Base-by-base conservation (phyloP, 306 rosid genomes). In the Argentina anserina region DNA sequence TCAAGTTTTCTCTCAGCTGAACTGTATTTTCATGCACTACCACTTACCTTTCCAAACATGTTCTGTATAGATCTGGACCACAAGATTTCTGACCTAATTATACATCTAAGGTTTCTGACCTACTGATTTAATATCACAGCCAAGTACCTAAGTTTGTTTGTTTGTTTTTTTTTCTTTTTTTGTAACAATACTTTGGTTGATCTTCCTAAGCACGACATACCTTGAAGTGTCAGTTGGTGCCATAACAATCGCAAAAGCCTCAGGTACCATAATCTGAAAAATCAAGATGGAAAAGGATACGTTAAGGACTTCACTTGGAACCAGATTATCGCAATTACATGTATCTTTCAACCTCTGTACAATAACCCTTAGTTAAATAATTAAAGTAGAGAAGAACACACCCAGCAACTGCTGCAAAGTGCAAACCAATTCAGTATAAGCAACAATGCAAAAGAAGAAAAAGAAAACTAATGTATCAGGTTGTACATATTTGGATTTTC, bases 181-280 rank as follows among this genome's bases (percentile, higher is more conserved):
- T 12, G 15, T 12, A 42, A 13, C 11, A 77, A 43, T 40, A 20
- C 17, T 40, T 28, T 14, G 5, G 37, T 2, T 73, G 65, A 46
- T 20, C 53, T 18, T 1, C 18, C n/a, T 29, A 42, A 18, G 3
- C 3, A 49, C 36, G 31, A 52, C 75, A 63, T 64, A 92, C 93
- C 97, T 87, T 56, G 86, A 70, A 50, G 85, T 47, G 80, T 92
- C 98, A 8, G 77, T 85, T 43, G 98, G 95, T 41, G 98, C 95
- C 84, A 90, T 77, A 67, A 92, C 95, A 85, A 87, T 81, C 60
- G 97, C 95, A 78, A 92, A 84, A 61, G 92, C 98, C 86, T 92
- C 92, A 2, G 96, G 91, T 73, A 88, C 75, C 98, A 90, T 90
- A 37, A 70, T 75, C 95, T 92, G 87, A 59, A 71, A 69, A 61